Base-by-base conservation (phyloP, 2,329 filamentous ascomycete species). In the Xylariaceae sp. region DNA sequence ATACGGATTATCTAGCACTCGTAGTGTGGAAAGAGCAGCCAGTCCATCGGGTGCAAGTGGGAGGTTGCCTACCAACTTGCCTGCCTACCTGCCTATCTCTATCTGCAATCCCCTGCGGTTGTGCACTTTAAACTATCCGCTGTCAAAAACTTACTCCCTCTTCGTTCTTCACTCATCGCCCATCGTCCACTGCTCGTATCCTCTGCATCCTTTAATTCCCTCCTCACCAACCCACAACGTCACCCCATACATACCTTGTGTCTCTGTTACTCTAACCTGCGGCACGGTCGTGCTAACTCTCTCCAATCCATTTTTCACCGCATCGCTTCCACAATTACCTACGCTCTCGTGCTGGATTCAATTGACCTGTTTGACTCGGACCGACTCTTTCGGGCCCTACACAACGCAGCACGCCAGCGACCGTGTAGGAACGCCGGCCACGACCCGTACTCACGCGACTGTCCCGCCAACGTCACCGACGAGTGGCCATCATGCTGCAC, bases 401-500 rank as follows among this genome's bases (percentile, higher is more conserved):
- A 42, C 58, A 54, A 56, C 51, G 42, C 60, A 53, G 57, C 52
- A 64, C 52, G 35, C 47, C 13, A 44, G 50, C 53, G 37, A 62
- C 57, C 37, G 56, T 47, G 56, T 51, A 55, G 48, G 47, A 49
- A 30, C 44, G n/a, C 34, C 34, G 18, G 18, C 56, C 15, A 35
- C 35, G 42, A 48, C 49, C 60, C 55, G 48, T 49, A 18, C 23
- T 55, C 58, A 60, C 64, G 61, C 65, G 56, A 62, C 51, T 52
- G 8, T 51, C 59, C 63, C 53, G 64, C 58, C 61, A 65, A 66
- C 70, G 67, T 72, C 71, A 68, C 73, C 70, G 65, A 70, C 65
- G 70, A 72, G 73, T 75, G 76, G 76, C 78, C 82, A 85, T 77
- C 76, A 85, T 85, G 82, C 78, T 84, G 79, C 77, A 80, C 77